Conservation (phyloP, 129 eudicot genomes). For the Flaveria sonorensis region DNA sequence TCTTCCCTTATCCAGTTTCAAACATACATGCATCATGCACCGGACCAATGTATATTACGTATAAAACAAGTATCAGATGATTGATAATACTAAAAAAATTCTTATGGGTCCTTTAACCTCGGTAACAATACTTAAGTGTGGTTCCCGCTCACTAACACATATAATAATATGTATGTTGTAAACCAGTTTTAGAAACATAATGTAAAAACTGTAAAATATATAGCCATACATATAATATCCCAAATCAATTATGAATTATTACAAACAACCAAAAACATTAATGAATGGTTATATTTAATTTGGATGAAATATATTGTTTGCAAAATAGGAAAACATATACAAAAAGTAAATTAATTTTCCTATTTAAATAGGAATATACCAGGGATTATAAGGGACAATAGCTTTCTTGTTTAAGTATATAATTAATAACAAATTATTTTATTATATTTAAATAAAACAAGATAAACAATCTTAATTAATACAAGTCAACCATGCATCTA, state of each 20-base stretch:
- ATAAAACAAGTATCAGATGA: too few species aligned
- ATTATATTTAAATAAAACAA: not conserved
- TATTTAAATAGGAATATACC: not conserved
- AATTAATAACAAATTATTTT: not conserved
- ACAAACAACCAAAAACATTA: not conserved
- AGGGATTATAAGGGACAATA: not conserved
- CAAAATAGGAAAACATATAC: not conserved
- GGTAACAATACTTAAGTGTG: too few species aligned
- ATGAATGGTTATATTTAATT: not conserved
- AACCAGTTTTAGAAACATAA: too few species aligned
- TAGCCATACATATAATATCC: not conserved
- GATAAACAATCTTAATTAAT: not conserved
- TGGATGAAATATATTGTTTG: not conserved
- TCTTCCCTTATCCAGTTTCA: too few species aligned
- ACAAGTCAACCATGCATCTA: constrained; percentile 20
- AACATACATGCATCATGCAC: too few species aligned
- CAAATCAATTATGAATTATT: not conserved
- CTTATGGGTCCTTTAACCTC: too few species aligned
- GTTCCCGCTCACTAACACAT: too few species aligned
- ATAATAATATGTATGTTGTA: too few species aligned
- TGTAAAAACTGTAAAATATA: too few species aligned
- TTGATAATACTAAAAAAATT: too few species aligned
- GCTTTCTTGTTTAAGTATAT: not conserved
- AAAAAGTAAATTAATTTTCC: not conserved
- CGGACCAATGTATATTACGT: too few species aligned